Evolutionary conservation across 2,329 filamentous ascomycete species (phyloP).

Genomic region (Calonectria fujianensis): DNA sequence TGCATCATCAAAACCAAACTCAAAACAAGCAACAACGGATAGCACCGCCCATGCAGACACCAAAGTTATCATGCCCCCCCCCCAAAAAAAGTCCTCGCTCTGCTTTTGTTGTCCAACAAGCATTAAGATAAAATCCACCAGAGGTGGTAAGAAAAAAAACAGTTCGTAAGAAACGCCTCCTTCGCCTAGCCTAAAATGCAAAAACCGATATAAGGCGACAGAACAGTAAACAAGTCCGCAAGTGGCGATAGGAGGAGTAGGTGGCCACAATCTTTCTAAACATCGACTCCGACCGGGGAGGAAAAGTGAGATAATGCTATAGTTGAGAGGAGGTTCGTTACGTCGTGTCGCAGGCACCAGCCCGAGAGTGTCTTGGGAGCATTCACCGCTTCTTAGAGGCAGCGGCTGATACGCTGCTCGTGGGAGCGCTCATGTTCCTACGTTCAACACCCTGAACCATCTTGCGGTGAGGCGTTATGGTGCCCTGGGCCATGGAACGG

Average conservation of each 20-base stretch:
- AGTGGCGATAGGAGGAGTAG: constrained; percentile 31
- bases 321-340: constrained; percentile 42
- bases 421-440: constrained; percentile 70
- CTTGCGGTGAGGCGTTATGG: constrained; percentile 74
- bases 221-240: constrained; percentile 24
- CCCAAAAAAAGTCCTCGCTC: constrained; percentile 25
- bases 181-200: constrained; percentile 49
- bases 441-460: constrained; percentile 70
- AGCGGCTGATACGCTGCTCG: constrained; percentile 54
- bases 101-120: constrained; percentile 29
- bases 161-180: constrained; percentile 46
- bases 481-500: constrained; percentile 79
- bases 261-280: constrained; percentile 27
- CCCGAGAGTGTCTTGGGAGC: constrained; percentile 24
- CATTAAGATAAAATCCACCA: constrained; percentile 28
- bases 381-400: constrained; percentile 49
- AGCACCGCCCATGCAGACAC: constrained; percentile 16
- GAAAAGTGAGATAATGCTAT: constrained; percentile 17
- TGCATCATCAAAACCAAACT: constrained; percentile 34
- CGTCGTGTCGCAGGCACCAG: constrained; percentile 48
- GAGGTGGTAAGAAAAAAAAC: constrained; percentile 24
- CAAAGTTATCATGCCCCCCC: constrained; percentile 24
- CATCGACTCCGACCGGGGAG: constrained; percentile 23
- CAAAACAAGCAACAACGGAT: constrained; percentile 1
- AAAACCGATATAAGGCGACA: constrained; percentile 39